These are phyloP conservation scores for Rhynchospora breviuscula DNA, from an alignment of 176 grass and related monocot species.

Conservation along the genomic window DNA sequence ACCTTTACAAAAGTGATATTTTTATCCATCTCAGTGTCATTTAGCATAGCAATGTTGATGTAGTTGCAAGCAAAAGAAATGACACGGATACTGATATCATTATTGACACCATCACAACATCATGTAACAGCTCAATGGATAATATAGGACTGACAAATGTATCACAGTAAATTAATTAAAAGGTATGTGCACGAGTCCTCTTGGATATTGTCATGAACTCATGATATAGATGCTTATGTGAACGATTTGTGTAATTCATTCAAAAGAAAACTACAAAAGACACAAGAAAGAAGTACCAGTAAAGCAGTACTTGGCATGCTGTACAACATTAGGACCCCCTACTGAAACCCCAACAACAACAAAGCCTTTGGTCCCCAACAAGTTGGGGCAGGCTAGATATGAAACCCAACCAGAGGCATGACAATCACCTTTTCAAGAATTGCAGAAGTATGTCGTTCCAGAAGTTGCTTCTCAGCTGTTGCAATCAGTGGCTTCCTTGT, in stretches of 20 bases:
- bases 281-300: background rate
- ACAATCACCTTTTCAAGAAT: slow-evolving; percentile 86
- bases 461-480: slow-evolving; percentile 87
- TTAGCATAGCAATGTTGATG: background rate
- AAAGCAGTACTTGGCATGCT: background rate
- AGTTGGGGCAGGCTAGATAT: too few relatives aligned
- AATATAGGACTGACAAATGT: background rate
- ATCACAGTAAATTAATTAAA: background rate
- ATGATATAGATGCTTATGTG: background rate
- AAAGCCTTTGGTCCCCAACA: too few relatives aligned
- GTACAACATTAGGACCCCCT: background rate
- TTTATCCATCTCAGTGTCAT: background rate
- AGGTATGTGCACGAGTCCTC: background rate
- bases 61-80: background rate
- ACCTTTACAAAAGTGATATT: background rate
- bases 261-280: background rate
- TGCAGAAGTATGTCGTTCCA: slow-evolving; percentile 77
- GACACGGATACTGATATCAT: background rate
- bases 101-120: background rate
- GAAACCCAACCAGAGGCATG: background rate
- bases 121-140: background rate
- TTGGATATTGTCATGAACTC: background rate
- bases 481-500: slow-evolving; percentile 83
- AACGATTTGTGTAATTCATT: background rate
- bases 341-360: background rate